Evolutionary conservation across 2,329 filamentous ascomycete genomes (phyloP).

Genomic region (Daldinia eschscholtzii): DNA sequence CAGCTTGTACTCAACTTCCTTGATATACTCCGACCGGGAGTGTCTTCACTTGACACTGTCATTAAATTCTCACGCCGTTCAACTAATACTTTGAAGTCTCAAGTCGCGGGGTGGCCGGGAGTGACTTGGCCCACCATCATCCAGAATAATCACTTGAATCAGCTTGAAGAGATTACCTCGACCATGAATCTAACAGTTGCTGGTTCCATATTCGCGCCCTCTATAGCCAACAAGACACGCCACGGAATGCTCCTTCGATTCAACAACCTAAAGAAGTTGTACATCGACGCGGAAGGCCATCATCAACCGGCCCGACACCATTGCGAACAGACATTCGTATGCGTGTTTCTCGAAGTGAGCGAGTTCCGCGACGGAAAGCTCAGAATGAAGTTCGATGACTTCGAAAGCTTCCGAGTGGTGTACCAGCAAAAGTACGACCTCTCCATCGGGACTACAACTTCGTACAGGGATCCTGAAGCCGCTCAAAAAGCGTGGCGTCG

Average conservation of each 20-base stretch:
- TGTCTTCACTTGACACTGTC: background rate
- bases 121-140: background rate
- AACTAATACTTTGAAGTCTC: background rate
- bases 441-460: background rate
- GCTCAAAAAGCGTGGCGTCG: background rate
- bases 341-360: background rate
- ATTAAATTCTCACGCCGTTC: slow-evolving; percentile 2
- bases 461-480: background rate
- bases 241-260: background rate
- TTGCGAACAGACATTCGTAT: too few relatives aligned
- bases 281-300: background rate
- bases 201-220: background rate
- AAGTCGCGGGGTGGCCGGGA: too few relatives aligned
- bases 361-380: slow-evolving; percentile 1
- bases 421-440: background rate
- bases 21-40: background rate
- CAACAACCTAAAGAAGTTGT: background rate
- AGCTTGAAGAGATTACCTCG: background rate
- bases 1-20: slow-evolving; percentile 2
- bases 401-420: background rate
- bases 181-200: background rate
- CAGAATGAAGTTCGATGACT: background rate
- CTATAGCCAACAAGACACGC: background rate
- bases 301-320: too few relatives aligned
- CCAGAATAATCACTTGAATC: background rate